Conservation (phyloP, 257 asterid species). For the Petrea volubilis region DNA sequence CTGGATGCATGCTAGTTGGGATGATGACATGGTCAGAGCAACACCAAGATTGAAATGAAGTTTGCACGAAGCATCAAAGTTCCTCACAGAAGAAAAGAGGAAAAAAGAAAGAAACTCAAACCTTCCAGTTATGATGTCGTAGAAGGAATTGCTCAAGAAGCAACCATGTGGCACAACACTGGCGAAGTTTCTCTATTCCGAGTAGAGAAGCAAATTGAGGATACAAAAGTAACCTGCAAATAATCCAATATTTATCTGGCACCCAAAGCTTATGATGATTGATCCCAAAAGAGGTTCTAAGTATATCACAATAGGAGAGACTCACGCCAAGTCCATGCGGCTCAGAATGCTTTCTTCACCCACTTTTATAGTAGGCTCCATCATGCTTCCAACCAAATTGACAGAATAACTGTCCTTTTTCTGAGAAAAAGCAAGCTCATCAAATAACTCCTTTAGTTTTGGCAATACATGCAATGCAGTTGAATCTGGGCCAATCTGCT, state of each 20-base stretch:
- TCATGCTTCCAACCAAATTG: slow-evolving; percentile 38
- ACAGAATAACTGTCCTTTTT: slow-evolving; percentile 42
- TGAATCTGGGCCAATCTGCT: slow-evolving; percentile 85
- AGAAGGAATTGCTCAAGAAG: slow-evolving; percentile 93
- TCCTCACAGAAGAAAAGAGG: slow-evolving; percentile 4
- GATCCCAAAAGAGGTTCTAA: slow-evolving; percentile 15
- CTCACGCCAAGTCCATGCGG: slow-evolving; percentile 86
- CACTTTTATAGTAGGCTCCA: slow-evolving; percentile 38
- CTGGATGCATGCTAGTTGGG: background rate
- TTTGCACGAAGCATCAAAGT: background rate
- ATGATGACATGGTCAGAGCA: slow-evolving; percentile 8
- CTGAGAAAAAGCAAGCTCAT: slow-evolving; percentile 86
- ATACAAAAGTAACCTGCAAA: slow-evolving; percentile 76
- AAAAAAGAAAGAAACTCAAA: slow-evolving; percentile 32
- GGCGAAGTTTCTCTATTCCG: slow-evolving; percentile 98
- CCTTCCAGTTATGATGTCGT: slow-evolving; percentile 89
- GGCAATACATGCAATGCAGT: slow-evolving; percentile 83
- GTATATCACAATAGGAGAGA: slow-evolving; percentile 29
- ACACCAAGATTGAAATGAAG: slow-evolving; percentile 6
- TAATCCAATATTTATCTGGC: slow-evolving; percentile 17
- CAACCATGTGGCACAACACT: slow-evolving; percentile 91
- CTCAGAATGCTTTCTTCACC: slow-evolving; percentile 49
- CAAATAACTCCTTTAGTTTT: slow-evolving; percentile 72
- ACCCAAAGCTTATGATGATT: slow-evolving; percentile 13
- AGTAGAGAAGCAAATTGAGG: slow-evolving; percentile 90